phyloP scores from a whole-genome alignment of 805 yeast genomes.

The Hanseniaspora valbyensis region DNA sequence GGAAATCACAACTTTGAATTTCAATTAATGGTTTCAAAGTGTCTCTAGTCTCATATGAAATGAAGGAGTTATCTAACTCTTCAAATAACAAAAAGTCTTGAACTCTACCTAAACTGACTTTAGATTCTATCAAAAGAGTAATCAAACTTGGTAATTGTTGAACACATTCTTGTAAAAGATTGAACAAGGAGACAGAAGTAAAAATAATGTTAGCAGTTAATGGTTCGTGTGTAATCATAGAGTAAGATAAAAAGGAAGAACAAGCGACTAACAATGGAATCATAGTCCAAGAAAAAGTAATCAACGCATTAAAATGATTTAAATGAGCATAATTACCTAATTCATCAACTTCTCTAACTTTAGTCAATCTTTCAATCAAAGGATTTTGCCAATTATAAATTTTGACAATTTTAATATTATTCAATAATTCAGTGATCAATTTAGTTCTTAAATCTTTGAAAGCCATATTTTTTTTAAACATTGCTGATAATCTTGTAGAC shows the following conservation, averaged over 20 bases:
- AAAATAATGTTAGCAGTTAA: slow-evolving; percentile 58
- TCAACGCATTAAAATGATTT: slow-evolving; percentile 37
- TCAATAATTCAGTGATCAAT: slow-evolving; percentile 45
- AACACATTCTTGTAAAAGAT: slow-evolving; percentile 48
- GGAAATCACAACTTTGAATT: slow-evolving; percentile 41
- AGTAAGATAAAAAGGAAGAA: slow-evolving; percentile 46
- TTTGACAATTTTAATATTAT: slow-evolving; percentile 52
- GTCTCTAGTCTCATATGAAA: slow-evolving; percentile 24
- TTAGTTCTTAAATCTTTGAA: slow-evolving; percentile 51
- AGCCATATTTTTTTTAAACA: slow-evolving; percentile 48
- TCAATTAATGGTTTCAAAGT: slow-evolving; percentile 29
- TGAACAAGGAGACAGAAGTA: slow-evolving; percentile 54
- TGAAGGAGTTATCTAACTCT: slow-evolving; percentile 34
- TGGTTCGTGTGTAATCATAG: slow-evolving; percentile 36
- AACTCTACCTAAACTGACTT: slow-evolving; percentile 48
- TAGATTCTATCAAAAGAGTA: slow-evolving; percentile 46
- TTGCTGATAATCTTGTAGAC: slow-evolving; percentile 36
- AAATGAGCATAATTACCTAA: slow-evolving; percentile 40
- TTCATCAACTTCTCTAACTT: slow-evolving; percentile 49
- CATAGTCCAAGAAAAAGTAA: slow-evolving; percentile 49
- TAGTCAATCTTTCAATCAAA: slow-evolving; percentile 41
- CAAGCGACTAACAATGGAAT: slow-evolving; percentile 58
- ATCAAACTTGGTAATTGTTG: slow-evolving; percentile 47
- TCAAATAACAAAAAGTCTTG: slow-evolving; percentile 38
- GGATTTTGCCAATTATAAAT: slow-evolving; percentile 62